Evolutionary conservation across 345 rosid genomes (phyloP).

Genomic region (Angophora floribunda): DNA sequence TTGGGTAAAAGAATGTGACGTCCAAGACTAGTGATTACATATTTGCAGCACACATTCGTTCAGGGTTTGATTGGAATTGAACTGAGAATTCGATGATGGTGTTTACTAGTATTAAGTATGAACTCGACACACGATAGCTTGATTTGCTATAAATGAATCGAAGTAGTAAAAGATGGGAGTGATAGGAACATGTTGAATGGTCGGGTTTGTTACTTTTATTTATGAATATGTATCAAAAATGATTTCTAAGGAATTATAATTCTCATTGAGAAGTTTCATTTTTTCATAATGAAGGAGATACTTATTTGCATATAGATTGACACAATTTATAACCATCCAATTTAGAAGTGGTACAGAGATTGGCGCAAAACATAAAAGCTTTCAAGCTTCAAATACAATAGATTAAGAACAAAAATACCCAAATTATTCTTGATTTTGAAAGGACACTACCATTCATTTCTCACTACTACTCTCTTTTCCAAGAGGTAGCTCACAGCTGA

Average conservation of each 20-base stretch:
- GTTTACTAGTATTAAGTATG: not conserved
- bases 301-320: not conserved
- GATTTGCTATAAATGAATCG: not conserved
- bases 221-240: not conserved
- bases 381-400: not conserved
- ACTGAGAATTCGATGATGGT: not conserved
- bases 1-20: too few relatives aligned
- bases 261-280: not conserved
- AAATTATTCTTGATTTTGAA: not conserved
- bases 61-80: not conserved
- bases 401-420: not conserved
- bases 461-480: not conserved
- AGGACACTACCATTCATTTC: not conserved
- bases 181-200: not conserved
- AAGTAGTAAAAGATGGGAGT: not conserved
- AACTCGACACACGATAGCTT: not conserved
- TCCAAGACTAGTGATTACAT: too few relatives aligned
- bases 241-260: not conserved
- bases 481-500: not conserved
- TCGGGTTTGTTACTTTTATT: not conserved
- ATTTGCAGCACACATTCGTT: too few relatives aligned
- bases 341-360: not conserved
- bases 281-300: fast-evolving
- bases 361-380: not conserved
- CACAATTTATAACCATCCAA: not conserved